phyloP scores from a whole-genome alignment of 176 grass and related monocot genomes.

The Lolium rigidum region DNA sequence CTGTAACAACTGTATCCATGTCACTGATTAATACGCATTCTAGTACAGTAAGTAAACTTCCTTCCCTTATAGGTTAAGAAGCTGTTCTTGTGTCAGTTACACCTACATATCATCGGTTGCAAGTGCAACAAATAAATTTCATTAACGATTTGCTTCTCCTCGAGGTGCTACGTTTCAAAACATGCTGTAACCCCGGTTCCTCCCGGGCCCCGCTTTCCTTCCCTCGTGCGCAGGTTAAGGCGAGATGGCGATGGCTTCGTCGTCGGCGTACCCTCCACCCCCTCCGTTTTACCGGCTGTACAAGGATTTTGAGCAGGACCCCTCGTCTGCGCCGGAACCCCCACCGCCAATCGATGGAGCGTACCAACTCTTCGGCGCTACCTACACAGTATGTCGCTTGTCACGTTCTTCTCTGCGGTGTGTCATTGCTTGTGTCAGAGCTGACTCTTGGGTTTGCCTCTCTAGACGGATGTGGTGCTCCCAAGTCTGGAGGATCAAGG shows the following conservation, averaged over 20 bases:
- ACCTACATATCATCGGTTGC: not conserved
- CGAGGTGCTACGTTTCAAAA: not conserved
- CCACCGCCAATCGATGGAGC: slow-evolving; percentile 59
- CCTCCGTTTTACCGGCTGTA: slow-evolving; percentile 88
- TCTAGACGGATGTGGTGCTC: slow-evolving; percentile 76
- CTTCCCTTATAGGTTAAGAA: not conserved
- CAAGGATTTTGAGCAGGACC: slow-evolving; percentile 73
- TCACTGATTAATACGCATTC: no score
- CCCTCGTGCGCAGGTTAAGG: not conserved
- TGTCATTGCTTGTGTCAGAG: not conserved
- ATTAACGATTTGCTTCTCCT: not conserved
- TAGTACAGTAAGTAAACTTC: no score
- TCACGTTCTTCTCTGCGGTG: not conserved
- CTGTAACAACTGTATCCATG: not conserved
- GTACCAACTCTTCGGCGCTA: slow-evolving; percentile 64
- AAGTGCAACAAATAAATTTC: not conserved
- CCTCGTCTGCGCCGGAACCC: slow-evolving; percentile 66
- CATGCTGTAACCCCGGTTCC: not conserved
- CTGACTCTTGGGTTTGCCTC: slow-evolving; percentile 21
- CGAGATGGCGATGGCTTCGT: slow-evolving; percentile 58
- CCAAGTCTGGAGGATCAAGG: slow-evolving; percentile 89
- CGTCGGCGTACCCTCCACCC: slow-evolving; percentile 76
- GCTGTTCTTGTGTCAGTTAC: not conserved
- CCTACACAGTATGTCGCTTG: slow-evolving; percentile 66
- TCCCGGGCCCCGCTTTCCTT: not conserved